These are phyloP conservation scores for Peronosclerospora sorghi DNA, from an alignment of 352 stramenopile genomes.

Conservation along the genomic window DNA sequence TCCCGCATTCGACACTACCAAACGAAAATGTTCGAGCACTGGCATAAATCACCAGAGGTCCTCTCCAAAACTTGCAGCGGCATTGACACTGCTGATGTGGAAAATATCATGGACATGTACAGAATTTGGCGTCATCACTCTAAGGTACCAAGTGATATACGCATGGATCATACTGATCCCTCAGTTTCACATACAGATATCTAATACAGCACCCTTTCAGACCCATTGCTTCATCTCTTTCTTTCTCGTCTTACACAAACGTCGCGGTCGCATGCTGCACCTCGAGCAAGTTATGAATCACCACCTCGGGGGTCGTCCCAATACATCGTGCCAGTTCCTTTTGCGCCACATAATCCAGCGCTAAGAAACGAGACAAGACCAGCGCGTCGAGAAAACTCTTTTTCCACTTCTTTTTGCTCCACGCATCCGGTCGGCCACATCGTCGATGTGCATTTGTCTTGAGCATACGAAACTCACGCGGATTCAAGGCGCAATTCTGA, in stretches of 20 bases:
- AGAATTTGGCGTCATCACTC: too few species aligned
- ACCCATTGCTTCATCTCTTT: too few species aligned
- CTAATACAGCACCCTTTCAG: too few species aligned
- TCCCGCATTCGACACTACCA: too few species aligned
- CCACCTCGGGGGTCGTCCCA: constrained; percentile 79
- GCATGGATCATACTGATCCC: too few species aligned
- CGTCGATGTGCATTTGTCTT: constrained; percentile 54
- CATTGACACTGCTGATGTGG: too few species aligned
- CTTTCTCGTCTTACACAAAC: constrained; percentile 39
- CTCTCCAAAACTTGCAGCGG: too few species aligned
- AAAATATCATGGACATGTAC: too few species aligned
- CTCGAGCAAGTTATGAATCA: constrained; percentile 82
- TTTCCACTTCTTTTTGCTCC: constrained; percentile 85
- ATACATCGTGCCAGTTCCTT: constrained; percentile 84
- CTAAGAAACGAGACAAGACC: constrained; percentile 71
- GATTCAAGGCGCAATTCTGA: constrained; percentile 79
- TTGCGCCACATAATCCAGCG: constrained; percentile 79
- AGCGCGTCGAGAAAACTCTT: constrained; percentile 79
- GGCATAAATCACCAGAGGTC: too few species aligned
- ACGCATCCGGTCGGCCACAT: constrained; percentile 58
- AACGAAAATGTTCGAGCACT: too few species aligned
- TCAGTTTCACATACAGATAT: too few species aligned
- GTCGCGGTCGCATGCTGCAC: constrained; percentile 58
- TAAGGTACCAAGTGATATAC: too few species aligned
- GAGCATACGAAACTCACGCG: constrained; percentile 71